These are phyloP conservation scores for Dioszegia aurantiaca DNA, from an alignment of 768 basidiomycete species.

Conservation along the genomic window DNA sequence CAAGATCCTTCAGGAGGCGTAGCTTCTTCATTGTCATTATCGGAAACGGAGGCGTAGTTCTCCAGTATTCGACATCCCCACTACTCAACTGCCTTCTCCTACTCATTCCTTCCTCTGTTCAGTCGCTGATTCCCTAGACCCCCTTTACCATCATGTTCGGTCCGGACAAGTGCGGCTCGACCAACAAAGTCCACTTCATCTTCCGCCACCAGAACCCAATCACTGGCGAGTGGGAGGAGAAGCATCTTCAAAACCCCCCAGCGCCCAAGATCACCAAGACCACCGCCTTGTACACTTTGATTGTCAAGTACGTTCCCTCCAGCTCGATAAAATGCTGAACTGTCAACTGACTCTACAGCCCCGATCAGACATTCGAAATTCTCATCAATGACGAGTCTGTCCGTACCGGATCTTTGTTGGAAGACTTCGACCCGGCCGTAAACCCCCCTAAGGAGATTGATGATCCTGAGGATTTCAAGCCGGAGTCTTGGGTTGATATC, in stretches of 20 bases:
- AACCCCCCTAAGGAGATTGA: constrained; percentile 90
- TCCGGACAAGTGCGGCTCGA: constrained; percentile 65
- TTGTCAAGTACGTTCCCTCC: constrained; percentile 67
- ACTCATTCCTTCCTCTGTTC: not conserved
- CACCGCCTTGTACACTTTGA: constrained; percentile 90
- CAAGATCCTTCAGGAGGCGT: too few relatives aligned
- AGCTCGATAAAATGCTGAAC: too few relatives aligned
- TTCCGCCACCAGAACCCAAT: constrained; percentile 96
- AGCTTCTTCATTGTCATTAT: too few relatives aligned
- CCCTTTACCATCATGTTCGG: constrained; percentile 80
- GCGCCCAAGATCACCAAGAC: constrained; percentile 82
- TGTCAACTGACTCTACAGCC: too few relatives aligned
- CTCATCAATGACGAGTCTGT: constrained; percentile 80
- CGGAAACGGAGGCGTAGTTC: too few relatives aligned
- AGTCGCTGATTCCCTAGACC: constrained; percentile 36
- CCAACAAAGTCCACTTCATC: constrained; percentile 81
- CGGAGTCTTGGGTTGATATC: constrained; percentile 85
- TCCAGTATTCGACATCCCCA: too few relatives aligned
- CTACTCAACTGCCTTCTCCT: not conserved
- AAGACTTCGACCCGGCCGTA: constrained; percentile 88
- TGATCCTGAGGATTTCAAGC: constrained; percentile 87
- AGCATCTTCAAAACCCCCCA: constrained; percentile 81
- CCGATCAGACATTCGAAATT: constrained; percentile 91
- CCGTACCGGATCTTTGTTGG: constrained; percentile 76
- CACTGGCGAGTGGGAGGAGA: constrained; percentile 92